These are phyloP conservation scores for Neonectria magnoliae DNA, from an alignment of 2,329 filamentous ascomycete species.

Conservation along the genomic window DNA sequence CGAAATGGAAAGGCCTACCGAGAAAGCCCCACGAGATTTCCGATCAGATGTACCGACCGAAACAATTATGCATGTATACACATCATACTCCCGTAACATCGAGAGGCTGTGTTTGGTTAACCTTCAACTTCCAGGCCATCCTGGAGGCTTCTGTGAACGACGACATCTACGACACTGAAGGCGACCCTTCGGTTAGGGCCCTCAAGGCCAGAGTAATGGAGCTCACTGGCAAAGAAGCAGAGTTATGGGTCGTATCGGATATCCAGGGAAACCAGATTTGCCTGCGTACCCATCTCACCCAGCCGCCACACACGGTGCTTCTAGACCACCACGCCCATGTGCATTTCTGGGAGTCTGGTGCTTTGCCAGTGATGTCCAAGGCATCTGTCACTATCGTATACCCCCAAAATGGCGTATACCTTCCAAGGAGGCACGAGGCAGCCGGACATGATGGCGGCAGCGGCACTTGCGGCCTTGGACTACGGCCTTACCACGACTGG, in stretches of 20 bases:
- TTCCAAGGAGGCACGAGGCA: conserved; percentile 79
- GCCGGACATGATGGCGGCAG: conserved; percentile 74
- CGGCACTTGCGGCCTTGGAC: conserved; percentile 71
- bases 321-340: conserved; percentile 79
- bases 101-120: not conserved
- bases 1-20: conserved; percentile 7
- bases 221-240: conserved; percentile 42
- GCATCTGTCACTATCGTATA: conserved; percentile 73
- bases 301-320: conserved; percentile 42
- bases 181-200: conserved; percentile 41
- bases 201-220: conserved; percentile 35
- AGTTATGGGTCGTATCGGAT: conserved; percentile 41
- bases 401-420: conserved; percentile 76
- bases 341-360: conserved; percentile 69
- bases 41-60: conserved; percentile 42
- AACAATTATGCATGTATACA: conserved; percentile 39
- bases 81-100: not conserved
- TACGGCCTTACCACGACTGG: conserved; percentile 34
- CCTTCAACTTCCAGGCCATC: conserved; percentile 27
- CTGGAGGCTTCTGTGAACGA: conserved; percentile 42
- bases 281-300: conserved; percentile 41
- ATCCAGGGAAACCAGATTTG: conserved; percentile 44
- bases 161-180: conserved; percentile 42
- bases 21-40: conserved; percentile 40
- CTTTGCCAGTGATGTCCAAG: conserved; percentile 73